Percentiles rank a stretch among this genome's conserved stretches.
Conservation (phyloP, 257 asterid species). For the Anisodus tanguticus region DNA sequence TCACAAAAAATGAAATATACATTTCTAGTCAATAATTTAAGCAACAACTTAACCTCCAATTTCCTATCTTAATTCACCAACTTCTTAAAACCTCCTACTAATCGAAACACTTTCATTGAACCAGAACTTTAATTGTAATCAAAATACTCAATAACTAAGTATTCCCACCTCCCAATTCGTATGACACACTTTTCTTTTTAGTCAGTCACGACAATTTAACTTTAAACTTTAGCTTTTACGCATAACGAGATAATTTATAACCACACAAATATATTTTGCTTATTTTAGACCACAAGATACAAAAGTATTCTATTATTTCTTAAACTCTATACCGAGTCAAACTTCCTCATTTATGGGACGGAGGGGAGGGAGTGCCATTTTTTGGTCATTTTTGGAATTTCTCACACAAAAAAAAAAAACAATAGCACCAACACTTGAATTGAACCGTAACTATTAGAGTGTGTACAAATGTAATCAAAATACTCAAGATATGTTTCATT, state of each 20-base stretch:
- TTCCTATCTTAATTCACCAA: not conserved
- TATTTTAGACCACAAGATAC: too few relatives aligned
- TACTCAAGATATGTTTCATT: not conserved
- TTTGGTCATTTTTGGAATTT: not conserved
- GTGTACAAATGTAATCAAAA: not conserved
- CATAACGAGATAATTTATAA: too few relatives aligned
- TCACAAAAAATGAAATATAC: not conserved
- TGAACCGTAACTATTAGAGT: too few relatives aligned
- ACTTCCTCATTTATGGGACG: too few relatives aligned
- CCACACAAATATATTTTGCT: too few relatives aligned
- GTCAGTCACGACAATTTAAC: too few relatives aligned
- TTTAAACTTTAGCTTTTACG: too few relatives aligned
- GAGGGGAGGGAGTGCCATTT: too few relatives aligned
- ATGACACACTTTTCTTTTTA: too few relatives aligned
- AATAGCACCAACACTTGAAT: not conserved
- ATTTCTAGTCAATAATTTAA: not conserved
- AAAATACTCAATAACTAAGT: not conserved
- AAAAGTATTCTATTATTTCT: too few relatives aligned
- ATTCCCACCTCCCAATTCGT: too few relatives aligned
- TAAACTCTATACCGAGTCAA: too few relatives aligned
- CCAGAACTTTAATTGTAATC: not conserved
- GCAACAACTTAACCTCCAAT: not conserved
- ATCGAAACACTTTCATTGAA: not conserved
- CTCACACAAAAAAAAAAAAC: not conserved
- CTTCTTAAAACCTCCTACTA: not conserved